Percentiles rank a stretch among this genome's conserved stretches.
phyloP scores from a whole-genome alignment of 768 basidiomycete species.

The Phaeotremella fagi region DNA sequence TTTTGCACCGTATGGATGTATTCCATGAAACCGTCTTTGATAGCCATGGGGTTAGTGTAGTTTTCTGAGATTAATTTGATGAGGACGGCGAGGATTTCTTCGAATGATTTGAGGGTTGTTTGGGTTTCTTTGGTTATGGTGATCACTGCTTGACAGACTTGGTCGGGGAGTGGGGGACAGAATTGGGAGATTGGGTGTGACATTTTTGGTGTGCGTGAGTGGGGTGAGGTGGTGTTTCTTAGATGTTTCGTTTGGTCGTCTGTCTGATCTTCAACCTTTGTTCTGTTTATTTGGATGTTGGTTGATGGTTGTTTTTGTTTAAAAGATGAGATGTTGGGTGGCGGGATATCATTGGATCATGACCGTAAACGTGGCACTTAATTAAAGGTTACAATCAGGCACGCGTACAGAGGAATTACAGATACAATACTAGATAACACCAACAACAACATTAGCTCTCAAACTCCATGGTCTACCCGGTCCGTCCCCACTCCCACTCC shows the following conservation, averaged over 20 bases:
- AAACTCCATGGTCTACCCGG: conserved; percentile 64
- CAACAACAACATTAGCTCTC: conserved; percentile 72
- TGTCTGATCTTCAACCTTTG: too few relatives aligned
- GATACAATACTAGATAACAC: conserved; percentile 66
- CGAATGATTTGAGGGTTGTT: background rate
- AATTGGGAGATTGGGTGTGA: background rate
- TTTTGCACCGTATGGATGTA: background rate
- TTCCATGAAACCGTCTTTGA: too few relatives aligned
- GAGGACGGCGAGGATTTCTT: background rate
- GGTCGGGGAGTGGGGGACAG: background rate
- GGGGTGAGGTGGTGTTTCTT: too few relatives aligned
- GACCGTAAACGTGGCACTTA: too few relatives aligned
- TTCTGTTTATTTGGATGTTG: too few relatives aligned
- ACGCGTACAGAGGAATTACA: too few relatives aligned
- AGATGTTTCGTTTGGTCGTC: too few relatives aligned
- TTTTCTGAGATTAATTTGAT: background rate
- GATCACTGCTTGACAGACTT: background rate
- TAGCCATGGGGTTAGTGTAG: background rate
- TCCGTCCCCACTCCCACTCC: conserved; percentile 48
- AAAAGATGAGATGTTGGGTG: too few relatives aligned
- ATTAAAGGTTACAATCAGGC: too few relatives aligned
- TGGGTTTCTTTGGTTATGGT: background rate
- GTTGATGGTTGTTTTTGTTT: too few relatives aligned
- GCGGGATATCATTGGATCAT: too few relatives aligned
- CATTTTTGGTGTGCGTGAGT: too few relatives aligned